Base-by-base conservation (phyloP, 2,329 filamentous ascomycete species). In the Alternaria panax region DNA sequence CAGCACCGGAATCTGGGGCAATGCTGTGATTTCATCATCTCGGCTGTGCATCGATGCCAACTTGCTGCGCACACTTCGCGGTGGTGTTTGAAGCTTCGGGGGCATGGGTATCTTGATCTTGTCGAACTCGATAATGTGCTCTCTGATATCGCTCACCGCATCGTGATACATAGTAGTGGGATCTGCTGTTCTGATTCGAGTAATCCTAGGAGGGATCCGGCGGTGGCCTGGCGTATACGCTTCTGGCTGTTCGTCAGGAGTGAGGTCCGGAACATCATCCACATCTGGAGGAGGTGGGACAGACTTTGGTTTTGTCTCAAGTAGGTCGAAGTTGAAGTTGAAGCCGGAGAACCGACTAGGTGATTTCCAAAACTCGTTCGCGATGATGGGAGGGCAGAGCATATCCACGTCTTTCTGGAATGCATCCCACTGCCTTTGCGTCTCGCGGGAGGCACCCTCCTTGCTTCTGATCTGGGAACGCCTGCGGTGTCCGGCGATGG, bases 401-500 rank as follows among this genome's bases (percentile, higher is more conserved):
- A 70, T 73, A 9, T 64, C 45, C 2, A 67, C 68, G 22, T 73
- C 72, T 45, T 67, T 70, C 41, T 75, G 70, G 51, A 68, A 70
- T 38, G 66, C 61, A 45, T 75, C 60, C 72, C 72, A 74, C 64
- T 72, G 73, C 8, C 58, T 24, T n/a, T 58, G 59, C 32, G 62
- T 58, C 43, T 71, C 69, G 22, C 63, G 62, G 2, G 59, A 34
- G 5, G 64, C 41, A 2, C 60, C 53, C 18, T 51, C 28, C 34
- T 30, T 30, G 55, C 62, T 64, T 18, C 53, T 60, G 20, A 59
- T 57, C 25, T 61, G 62, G n/a, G 61, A 22, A 18, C n/a, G 43
- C 40, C 27, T 46, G 32, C 36, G 32, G 36, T 24, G 50, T 7
- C 32, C 24, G 16, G 24, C 22, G 7, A 30, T 24, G 22, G 40